Evolutionary conservation across 2,329 filamentous ascomycete species (phyloP).

Genomic region (Botrytis tulipae): DNA sequence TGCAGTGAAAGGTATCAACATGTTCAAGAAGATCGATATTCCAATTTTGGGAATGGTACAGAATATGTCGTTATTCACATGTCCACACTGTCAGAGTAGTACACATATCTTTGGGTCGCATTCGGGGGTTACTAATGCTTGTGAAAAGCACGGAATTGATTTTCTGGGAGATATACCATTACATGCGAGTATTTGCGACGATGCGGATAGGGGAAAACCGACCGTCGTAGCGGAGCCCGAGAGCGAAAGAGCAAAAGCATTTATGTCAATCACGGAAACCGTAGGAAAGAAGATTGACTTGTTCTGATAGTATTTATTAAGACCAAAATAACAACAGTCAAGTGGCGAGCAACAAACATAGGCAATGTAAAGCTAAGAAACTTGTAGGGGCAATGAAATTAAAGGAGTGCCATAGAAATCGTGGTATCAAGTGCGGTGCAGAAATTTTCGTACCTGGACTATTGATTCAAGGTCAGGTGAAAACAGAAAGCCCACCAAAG

Average conservation of each 20-base stretch:
- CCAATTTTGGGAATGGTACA: constrained; percentile 84
- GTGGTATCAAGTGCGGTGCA: background rate
- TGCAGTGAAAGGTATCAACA: constrained; percentile 84
- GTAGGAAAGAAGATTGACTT: constrained; percentile 41
- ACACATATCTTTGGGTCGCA: constrained; percentile 72
- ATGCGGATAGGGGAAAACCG: constrained; percentile 82
- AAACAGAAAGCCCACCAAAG: background rate
- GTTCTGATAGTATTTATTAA: constrained; percentile 20
- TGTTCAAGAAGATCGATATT: constrained; percentile 78
- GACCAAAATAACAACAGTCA: background rate
- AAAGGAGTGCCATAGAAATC: background rate
- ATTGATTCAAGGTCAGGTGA: constrained; percentile 10
- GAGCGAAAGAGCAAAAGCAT: constrained; percentile 69
- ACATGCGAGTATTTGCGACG: constrained; percentile 80
- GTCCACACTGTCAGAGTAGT: constrained; percentile 71
- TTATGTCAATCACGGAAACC: constrained; percentile 65
- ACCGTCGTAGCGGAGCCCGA: constrained; percentile 85
- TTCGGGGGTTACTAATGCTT: constrained; percentile 65
- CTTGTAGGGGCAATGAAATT: background rate
- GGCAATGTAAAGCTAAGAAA: background rate
- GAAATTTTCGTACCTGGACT: constrained; percentile 13
- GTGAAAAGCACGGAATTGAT: constrained; percentile 69
- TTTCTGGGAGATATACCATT: constrained; percentile 87
- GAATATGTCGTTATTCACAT: constrained; percentile 86
- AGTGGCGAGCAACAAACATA: background rate